Evolutionary conservation across 2,329 filamentous ascomycete genomes (phyloP).

Genomic region (Sporothrix phasma): DNA sequence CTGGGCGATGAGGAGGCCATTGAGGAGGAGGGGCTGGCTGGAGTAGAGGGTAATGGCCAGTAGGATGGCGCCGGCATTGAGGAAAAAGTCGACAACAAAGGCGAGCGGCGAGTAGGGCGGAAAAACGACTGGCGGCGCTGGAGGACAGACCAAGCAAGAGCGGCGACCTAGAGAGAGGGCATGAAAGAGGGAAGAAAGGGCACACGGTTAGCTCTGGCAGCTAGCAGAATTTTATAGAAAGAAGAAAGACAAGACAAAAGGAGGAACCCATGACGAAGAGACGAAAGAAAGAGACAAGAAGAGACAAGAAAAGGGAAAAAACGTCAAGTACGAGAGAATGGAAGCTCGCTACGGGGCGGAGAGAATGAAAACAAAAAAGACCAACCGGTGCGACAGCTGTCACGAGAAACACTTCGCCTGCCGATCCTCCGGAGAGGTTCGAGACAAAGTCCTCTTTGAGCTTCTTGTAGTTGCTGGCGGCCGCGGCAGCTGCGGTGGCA

Average conservation of each 20-base stretch:
- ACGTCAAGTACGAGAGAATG: background rate
- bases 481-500: constrained; percentile 11
- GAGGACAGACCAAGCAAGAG: constrained; percentile 79
- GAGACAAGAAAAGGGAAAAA: background rate
- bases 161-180: constrained; percentile 50
- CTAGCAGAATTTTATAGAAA: background rate
- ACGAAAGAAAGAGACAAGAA: background rate
- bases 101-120: constrained; percentile 59
- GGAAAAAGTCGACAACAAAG: constrained; percentile 70
- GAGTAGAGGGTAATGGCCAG: constrained; percentile 83
- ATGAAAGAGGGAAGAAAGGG: constrained; percentile 4
- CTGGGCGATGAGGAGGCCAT: constrained; percentile 62
- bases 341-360: background rate
- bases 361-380: constrained; percentile 11
- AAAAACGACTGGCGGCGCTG: constrained; percentile 81
- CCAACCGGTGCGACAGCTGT: constrained; percentile 76
- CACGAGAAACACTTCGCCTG: constrained; percentile 79
- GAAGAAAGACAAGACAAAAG: background rate
- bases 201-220: background rate
- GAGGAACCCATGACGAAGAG: background rate
- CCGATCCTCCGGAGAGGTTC: constrained; percentile 71
- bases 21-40: constrained; percentile 61
- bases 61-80: constrained; percentile 74
- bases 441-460: constrained; percentile 95
- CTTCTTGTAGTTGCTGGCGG: constrained; percentile 64